Evolutionary conservation across 371 early-diverging fungal genomes (phyloP).

Genomic region (Rhizopus delemar): DNA sequence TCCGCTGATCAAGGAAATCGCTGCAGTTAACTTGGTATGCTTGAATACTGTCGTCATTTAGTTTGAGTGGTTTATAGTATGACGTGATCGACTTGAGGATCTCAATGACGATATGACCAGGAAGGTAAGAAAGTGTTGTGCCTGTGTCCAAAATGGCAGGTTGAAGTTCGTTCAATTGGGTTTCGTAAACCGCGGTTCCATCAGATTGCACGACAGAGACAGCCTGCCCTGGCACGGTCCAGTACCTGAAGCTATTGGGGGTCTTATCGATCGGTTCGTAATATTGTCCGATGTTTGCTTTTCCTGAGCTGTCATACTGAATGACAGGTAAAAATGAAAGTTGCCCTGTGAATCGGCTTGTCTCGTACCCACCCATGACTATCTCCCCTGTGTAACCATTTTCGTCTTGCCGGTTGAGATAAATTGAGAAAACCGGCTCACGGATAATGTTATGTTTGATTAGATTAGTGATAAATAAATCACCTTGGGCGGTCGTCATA

Average conservation of each 20-base stretch:
- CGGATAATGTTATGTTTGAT: conserved; percentile 26
- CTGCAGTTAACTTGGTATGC: conserved; percentile 24
- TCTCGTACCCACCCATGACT: conserved; percentile 57
- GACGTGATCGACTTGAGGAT: conserved; percentile 14
- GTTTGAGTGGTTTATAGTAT: conserved; percentile 8
- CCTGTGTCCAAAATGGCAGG: conserved; percentile 38
- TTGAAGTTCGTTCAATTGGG: conserved; percentile 10
- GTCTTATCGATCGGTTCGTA: background rate
- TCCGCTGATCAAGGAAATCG: conserved; percentile 1
- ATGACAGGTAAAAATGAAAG: conserved; percentile 41
- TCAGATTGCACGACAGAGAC: background rate
- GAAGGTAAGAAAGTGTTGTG: conserved; percentile 31
- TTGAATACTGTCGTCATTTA: conserved; percentile 12
- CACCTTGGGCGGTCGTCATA: background rate
- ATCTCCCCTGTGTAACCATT: conserved; percentile 44
- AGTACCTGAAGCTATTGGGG: conserved; percentile 26
- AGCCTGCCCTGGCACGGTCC: conserved; percentile 35
- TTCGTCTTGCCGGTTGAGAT: conserved; percentile 24
- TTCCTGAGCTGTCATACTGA: conserved; percentile 8
- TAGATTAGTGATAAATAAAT: conserved; percentile 27
- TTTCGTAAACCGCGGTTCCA: conserved; percentile 9
- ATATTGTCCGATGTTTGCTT: conserved; percentile 3
- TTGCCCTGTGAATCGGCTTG: conserved; percentile 45
- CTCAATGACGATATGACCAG: conserved; percentile 5
- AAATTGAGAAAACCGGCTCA: conserved; percentile 41